Conservation (phyloP, 352 stramenopile species). For the Globisporangium heterothallicum region DNA sequence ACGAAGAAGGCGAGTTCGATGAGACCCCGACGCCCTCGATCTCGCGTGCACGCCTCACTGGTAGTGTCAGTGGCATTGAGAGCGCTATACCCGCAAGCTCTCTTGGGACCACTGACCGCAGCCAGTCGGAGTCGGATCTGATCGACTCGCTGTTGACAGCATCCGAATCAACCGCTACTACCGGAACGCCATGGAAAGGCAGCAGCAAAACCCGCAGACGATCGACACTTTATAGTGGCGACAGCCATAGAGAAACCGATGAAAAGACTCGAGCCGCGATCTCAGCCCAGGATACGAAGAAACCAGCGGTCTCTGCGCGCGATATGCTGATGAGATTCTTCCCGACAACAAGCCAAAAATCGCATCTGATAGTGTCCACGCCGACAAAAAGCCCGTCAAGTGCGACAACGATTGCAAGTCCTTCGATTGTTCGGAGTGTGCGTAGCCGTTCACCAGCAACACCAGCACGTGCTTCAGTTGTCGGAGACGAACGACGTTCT, state of each 20-base stretch:
- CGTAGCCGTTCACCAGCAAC: not conserved
- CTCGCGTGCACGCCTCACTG: not conserved
- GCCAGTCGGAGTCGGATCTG: constrained; percentile 3
- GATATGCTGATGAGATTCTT: constrained; percentile 52
- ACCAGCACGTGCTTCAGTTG: not conserved
- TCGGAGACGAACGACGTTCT: not conserved
- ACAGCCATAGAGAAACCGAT: not conserved
- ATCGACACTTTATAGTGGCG: no score
- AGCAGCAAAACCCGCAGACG: no score
- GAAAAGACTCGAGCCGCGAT: no score
- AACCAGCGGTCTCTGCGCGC: constrained; percentile 58
- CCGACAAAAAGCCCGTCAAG: not conserved
- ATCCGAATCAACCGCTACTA: not conserved
- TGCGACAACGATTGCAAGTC: not conserved
- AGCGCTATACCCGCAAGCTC: not conserved
- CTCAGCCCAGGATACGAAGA: constrained; percentile 10
- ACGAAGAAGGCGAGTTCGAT: constrained; percentile 26
- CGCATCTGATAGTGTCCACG: not conserved
- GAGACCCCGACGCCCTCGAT: constrained; percentile 7
- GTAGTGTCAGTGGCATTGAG: not conserved
- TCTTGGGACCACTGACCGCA: constrained; percentile 5
- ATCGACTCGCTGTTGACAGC: constrained; percentile 8
- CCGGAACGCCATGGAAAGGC: constrained; percentile 8
- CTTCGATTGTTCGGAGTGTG: not conserved
- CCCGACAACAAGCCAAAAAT: constrained; percentile 13